Evolutionary conservation across 257 asterid species (phyloP).

Genomic region (Capsicum pubescens): DNA sequence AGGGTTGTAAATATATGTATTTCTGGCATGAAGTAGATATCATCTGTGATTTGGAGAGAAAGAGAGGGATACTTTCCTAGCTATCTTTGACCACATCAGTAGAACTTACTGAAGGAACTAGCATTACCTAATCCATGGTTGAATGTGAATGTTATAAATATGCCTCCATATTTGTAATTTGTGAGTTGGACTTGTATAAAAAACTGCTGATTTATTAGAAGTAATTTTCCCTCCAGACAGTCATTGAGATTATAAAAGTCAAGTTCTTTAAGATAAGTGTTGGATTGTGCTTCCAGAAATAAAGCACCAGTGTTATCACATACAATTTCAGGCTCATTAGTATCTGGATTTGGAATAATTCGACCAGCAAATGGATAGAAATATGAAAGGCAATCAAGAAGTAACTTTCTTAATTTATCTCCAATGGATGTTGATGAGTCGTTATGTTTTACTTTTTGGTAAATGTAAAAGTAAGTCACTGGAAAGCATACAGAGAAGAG

Average conservation of each 20-base stretch:
- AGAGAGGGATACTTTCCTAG: slow-evolving; percentile 40
- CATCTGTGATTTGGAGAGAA: slow-evolving; percentile 53
- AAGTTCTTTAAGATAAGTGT: too few relatives aligned
- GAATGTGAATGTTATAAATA: slow-evolving; percentile 54
- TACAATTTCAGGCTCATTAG: too few relatives aligned
- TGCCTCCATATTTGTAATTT: slow-evolving; percentile 45
- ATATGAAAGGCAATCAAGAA: slow-evolving; percentile 46
- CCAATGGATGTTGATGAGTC: background rate
- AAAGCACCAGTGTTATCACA: too few relatives aligned
- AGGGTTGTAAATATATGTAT: slow-evolving; percentile 48
- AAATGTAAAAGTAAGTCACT: slow-evolving; percentile 58
- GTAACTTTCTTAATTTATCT: slow-evolving; percentile 44
- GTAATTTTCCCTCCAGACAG: slow-evolving; percentile 46
- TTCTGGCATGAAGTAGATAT: slow-evolving; percentile 40
- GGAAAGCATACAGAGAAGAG: slow-evolving; percentile 68
- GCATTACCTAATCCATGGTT: slow-evolving; percentile 73
- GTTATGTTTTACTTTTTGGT: slow-evolving; percentile 23
- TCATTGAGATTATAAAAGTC: slow-evolving; percentile 37
- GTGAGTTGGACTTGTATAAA: slow-evolving; percentile 56
- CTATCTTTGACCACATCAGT: slow-evolving; percentile 54
- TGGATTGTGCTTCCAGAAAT: too few relatives aligned
- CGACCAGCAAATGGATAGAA: slow-evolving; percentile 65
- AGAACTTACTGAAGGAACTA: slow-evolving; percentile 56
- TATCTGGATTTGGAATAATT: slow-evolving; percentile 40
- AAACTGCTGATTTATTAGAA: slow-evolving; percentile 34